A percentile compares a stretch with the other conserved stretches of the same genome.
Evolutionary conservation across 306 rosid genomes (phyloP).

Genomic region (Gleditsia sinensis): DNA sequence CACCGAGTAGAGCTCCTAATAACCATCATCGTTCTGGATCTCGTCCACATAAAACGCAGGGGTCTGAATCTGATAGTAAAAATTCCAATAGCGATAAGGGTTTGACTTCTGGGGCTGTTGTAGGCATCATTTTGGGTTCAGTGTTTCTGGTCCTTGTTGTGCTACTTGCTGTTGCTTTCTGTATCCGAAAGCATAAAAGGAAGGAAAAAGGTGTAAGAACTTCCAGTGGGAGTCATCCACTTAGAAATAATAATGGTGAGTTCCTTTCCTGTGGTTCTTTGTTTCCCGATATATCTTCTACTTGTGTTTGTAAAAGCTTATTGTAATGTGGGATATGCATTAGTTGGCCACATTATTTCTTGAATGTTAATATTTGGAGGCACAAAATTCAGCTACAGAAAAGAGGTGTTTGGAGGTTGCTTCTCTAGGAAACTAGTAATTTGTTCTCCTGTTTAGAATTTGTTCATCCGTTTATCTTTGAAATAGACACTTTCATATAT

Average conservation of each 20-base stretch:
- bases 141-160: slow-evolving; percentile 44
- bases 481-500: not conserved
- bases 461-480: not conserved
- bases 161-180: slow-evolving; percentile 59
- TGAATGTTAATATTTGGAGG: slow-evolving; percentile 15
- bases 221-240: slow-evolving; percentile 58
- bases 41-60: slow-evolving; percentile 44
- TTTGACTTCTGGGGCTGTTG: slow-evolving; percentile 55
- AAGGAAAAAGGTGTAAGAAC: slow-evolving; percentile 55
- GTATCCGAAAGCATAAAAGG: slow-evolving; percentile 61
- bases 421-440: not conserved
- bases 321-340: slow-evolving; percentile 12
- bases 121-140: slow-evolving; percentile 77
- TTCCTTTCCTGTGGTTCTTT: slow-evolving; percentile 29
- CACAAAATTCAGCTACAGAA: not conserved
- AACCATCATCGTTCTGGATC: slow-evolving; percentile 54
- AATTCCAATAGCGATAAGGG: slow-evolving; percentile 56
- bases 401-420: not conserved
- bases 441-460: too few species aligned
- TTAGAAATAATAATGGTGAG: slow-evolving; percentile 64
- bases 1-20: slow-evolving; percentile 52
- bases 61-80: slow-evolving; percentile 36
- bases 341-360: not conserved
- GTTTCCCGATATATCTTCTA: slow-evolving; percentile 1
- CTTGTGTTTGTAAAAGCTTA: slow-evolving; percentile 9